Percentiles rank a stretch among this genome's conserved stretches.
Evolutionary conservation across 805 yeast genomes (phyloP).

Genomic region (Scheffersomyces amazonensis): DNA sequence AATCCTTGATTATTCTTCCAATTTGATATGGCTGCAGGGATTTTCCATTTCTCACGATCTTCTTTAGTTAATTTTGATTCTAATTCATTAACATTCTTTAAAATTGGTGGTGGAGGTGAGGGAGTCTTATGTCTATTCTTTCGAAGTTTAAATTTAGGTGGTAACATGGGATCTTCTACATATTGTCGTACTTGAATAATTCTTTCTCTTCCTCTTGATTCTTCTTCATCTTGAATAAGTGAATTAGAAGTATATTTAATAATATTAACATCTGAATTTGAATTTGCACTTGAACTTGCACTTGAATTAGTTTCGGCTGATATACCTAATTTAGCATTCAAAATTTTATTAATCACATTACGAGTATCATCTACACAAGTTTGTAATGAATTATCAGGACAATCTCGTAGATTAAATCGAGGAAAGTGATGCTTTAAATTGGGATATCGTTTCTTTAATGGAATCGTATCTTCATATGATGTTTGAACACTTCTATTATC

Average conservation of each 20-base stretch:
- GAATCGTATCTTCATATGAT: constrained; percentile 56
- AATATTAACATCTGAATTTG: constrained; percentile 33
- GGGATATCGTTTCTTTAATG: constrained; percentile 45
- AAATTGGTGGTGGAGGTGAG: constrained; percentile 61
- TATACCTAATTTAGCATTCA: constrained; percentile 41
- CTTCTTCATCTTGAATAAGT: constrained; percentile 10
- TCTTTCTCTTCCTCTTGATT: constrained; percentile 20
- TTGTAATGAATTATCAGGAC: constrained; percentile 43
- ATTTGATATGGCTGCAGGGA: constrained; percentile 88
- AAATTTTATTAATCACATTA: constrained; percentile 49
- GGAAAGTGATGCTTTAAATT: constrained; percentile 40
- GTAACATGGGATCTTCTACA: constrained; percentile 81
- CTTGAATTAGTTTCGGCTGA: no score
- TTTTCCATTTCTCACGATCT: constrained; percentile 78
- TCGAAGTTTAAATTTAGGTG: constrained; percentile 70
- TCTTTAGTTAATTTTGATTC: constrained; percentile 56
- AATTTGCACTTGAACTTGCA: constrained; percentile 24
- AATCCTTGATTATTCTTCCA: constrained; percentile 96
- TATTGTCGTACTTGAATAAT: constrained; percentile 64
- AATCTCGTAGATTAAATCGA: constrained; percentile 31
- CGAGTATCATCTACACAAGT: constrained; percentile 55
- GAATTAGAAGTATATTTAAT: constrained; percentile 18
- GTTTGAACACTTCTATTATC: constrained; percentile 32
- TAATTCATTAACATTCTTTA: constrained; percentile 45
- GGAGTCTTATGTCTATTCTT: constrained; percentile 66